Conservation (phyloP, 2,329 filamentous ascomycete genomes). For the Fusarium paranaense region DNA sequence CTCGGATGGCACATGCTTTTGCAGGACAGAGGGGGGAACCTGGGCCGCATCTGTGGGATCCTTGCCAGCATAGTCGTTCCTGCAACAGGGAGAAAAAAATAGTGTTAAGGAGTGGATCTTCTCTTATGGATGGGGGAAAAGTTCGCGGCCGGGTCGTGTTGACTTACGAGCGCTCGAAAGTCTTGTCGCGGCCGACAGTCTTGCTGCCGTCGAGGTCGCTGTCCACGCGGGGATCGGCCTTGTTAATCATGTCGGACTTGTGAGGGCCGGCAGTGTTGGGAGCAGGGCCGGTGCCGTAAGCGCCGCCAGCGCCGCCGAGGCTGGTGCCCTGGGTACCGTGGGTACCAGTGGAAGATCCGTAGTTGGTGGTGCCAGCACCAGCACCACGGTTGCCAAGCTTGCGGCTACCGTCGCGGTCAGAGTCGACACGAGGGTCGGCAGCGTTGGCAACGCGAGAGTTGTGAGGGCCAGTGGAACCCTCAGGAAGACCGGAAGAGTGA, state of each 20-base stretch:
- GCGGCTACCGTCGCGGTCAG: constrained; percentile 58
- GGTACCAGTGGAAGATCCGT: background rate
- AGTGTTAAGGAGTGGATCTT: constrained; percentile 27
- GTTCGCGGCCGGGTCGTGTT: constrained; percentile 1
- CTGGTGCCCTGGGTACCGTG: constrained; percentile 29
- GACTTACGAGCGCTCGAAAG: constrained; percentile 54
- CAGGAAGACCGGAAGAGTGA: constrained; percentile 28
- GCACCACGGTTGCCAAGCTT: constrained; percentile 39
- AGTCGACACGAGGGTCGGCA: constrained; percentile 64
- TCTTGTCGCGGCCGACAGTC: constrained; percentile 65
- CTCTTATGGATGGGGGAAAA: background rate
- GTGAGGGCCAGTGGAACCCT: constrained; percentile 57
- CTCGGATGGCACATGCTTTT: constrained; percentile 58
- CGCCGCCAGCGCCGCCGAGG: constrained; percentile 27
- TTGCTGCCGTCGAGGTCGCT: constrained; percentile 60
- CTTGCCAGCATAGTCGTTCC: constrained; percentile 39
- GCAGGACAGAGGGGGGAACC: constrained; percentile 66
- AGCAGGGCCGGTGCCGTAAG: constrained; percentile 51
- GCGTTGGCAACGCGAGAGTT: constrained; percentile 60
- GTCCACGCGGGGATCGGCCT: constrained; percentile 65
- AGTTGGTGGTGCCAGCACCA: background rate
- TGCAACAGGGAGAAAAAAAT: constrained; percentile 6
- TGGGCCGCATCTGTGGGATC: constrained; percentile 69
- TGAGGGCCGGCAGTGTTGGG: constrained; percentile 58
- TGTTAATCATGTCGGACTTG: constrained; percentile 60